These are phyloP conservation scores for Tylopilus sp. DNA, from an alignment of 768 basidiomycete species.

Conservation along the genomic window DNA sequence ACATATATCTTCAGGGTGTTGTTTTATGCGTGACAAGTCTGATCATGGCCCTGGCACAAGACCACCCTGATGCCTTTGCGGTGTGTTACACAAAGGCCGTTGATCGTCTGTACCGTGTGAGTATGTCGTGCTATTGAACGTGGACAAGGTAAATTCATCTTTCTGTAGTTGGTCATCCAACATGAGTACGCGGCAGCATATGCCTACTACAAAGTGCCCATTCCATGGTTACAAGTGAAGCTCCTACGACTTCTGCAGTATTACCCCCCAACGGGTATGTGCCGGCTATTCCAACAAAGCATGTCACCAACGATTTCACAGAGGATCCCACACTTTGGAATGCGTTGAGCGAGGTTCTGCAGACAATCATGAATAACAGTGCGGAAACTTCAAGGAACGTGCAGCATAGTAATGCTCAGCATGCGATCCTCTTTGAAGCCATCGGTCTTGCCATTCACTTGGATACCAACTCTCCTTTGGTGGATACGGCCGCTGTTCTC, in stretches of 20 bases:
- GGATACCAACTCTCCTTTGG: constrained; percentile 86
- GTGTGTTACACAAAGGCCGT: constrained; percentile 96
- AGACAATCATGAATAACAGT: constrained; percentile 87
- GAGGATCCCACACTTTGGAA: constrained; percentile 80
- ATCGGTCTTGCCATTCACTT: constrained; percentile 95
- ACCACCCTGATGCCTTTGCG: constrained; percentile 84
- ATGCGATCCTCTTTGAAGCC: constrained; percentile 97
- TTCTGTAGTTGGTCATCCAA: constrained; percentile 77
- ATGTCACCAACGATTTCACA: constrained; percentile 29
- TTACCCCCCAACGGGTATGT: constrained; percentile 88
- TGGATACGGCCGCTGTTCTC: constrained; percentile 82
- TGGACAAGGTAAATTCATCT: constrained; percentile 8
- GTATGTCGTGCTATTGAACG: constrained; percentile 13
- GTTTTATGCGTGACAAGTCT: constrained; percentile 91
- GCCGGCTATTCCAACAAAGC: neutral
- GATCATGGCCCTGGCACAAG: constrained; percentile 92
- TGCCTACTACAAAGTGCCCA: constrained; percentile 96
- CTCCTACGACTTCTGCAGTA: constrained; percentile 90
- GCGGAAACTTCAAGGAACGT: constrained; percentile 91
- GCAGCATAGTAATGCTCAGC: constrained; percentile 98
- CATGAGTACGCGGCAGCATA: constrained; percentile 87
- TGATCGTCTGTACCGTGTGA: constrained; percentile 78
- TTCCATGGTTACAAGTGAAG: constrained; percentile 97
- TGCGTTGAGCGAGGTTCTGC: constrained; percentile 77
- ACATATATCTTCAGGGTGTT: constrained; percentile 62